Evolutionary conservation across 1,284 basidiomycete species (phyloP), one percentile per base, ranked within the genome.

Genomic region (Leccinum fallax): DNA sequence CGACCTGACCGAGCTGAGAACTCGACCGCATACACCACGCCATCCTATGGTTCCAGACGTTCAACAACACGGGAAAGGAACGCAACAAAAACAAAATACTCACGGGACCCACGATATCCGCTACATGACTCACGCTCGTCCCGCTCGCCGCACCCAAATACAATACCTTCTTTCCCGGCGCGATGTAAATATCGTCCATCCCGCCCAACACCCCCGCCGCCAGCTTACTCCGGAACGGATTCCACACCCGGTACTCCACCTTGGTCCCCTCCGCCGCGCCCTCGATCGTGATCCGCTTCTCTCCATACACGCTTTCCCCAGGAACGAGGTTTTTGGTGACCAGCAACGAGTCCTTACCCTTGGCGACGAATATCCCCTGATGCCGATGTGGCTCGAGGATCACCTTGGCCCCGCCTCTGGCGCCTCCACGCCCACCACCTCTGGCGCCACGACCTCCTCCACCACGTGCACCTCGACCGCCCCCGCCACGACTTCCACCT

Each of bases 321-420:
- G 97, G 97, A 55, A 93, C 95, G 69, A 99, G 85, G 80, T 98
- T 99, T 81, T 95, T 95, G 57, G 97, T 99, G 77, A 99, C 97
- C 66, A 99, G 83, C 77, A 99, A 86, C 73, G 95, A 92, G 75
- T 99, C 97, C 81, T 99, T 98, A 72, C 90, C 92, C 78, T 95
- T 95, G 61, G 94, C 94, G 70, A 96, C 90, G 81, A 95, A 96
- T 67, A 99, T 87, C 66, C 97, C 97, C 19, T 88, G 79, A 79
- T 99, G 97, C 74, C 92, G 86, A 83, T 99, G 97, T 3, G 97
- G 95, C 78, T 99, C 97, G 71, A 99, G 83, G 67, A 97, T 88
- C 61, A 93, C 91, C 64, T 90, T 93, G 53, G 93, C 85, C 9
- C 95, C 94, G 46, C 94, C 94, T 69, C 78, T 85, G 26, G 86